Evolutionary conservation across 1,139 yeast species (phyloP).

Genomic region (Taphrina sp.): DNA sequence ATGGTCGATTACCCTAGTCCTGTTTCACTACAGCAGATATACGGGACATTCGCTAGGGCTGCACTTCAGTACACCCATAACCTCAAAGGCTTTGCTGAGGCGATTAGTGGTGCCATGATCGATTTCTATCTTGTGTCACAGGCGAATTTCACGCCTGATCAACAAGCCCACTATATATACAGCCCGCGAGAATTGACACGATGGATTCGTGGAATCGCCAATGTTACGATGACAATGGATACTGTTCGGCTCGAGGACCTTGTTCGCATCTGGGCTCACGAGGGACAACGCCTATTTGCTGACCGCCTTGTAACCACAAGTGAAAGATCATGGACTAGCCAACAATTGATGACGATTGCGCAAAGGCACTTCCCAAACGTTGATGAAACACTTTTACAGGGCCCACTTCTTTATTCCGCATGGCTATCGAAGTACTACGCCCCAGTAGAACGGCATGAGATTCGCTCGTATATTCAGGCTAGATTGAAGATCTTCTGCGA

Average conservation of each 20-base stretch:
- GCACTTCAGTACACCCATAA: constrained; percentile 64
- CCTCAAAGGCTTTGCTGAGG: constrained; percentile 54
- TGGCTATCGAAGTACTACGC: constrained; percentile 71
- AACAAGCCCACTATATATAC: constrained; percentile 62
- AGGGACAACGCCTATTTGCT: constrained; percentile 70
- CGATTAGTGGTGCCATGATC: constrained; percentile 66
- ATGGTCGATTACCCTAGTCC: constrained; percentile 78
- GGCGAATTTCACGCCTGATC: constrained; percentile 46
- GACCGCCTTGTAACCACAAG: constrained; percentile 60
- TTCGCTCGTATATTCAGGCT: constrained; percentile 59
- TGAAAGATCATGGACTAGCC: constrained; percentile 57
- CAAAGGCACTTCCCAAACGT: constrained; percentile 52
- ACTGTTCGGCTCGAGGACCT: constrained; percentile 49
- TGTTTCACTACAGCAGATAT: constrained; percentile 66
- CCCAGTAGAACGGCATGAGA: constrained; percentile 54
- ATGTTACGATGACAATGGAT: constrained; percentile 52
- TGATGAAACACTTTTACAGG: constrained; percentile 47
- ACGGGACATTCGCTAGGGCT: constrained; percentile 58
- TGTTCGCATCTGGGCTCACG: constrained; percentile 75
- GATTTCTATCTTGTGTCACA: constrained; percentile 56
- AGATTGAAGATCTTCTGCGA: constrained; percentile 72
- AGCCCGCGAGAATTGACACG: constrained; percentile 91
- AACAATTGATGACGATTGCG: constrained; percentile 49
- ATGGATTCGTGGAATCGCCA: constrained; percentile 76
- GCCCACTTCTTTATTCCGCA: constrained; percentile 64